Evolutionary conservation across 2,329 filamentous ascomycete species (phyloP).

Genomic region (Periconia sp.): DNA sequence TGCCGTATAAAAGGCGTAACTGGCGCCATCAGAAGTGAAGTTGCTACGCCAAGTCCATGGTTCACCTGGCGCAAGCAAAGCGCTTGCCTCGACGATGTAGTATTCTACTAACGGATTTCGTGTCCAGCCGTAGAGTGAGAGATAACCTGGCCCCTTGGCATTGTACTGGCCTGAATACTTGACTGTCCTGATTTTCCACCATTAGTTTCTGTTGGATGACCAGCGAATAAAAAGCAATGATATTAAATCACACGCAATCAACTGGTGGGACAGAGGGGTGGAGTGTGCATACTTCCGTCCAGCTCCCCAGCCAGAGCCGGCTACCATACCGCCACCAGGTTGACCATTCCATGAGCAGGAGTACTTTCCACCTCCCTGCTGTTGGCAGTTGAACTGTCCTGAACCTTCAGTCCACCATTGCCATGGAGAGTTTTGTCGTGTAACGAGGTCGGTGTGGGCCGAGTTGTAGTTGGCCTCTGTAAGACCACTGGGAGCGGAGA

Average conservation of each 20-base stretch:
- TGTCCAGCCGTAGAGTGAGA: slow-evolving; percentile 60
- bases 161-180: slow-evolving; percentile 28
- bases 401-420: slow-evolving; percentile 17
- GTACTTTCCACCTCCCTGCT: slow-evolving; percentile 18
- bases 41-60: slow-evolving; percentile 34
- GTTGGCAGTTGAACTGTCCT: slow-evolving; percentile 16
- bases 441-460: slow-evolving; percentile 5
- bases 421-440: slow-evolving; percentile 11
- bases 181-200: slow-evolving; percentile 12
- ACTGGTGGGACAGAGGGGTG: too few relatives aligned
- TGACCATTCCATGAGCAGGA: slow-evolving; percentile 16
- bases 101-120: slow-evolving; percentile 56
- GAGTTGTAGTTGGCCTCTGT: background rate
- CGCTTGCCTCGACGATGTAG: slow-evolving; percentile 51
- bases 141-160: slow-evolving; percentile 43
- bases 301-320: slow-evolving; percentile 13
- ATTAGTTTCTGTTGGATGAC: background rate
- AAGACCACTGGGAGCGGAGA: slow-evolving; percentile 10
- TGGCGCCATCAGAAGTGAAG: slow-evolving; percentile 19
- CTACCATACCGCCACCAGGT: slow-evolving; percentile 15
- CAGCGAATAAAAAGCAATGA: background rate
- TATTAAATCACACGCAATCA: too few relatives aligned
- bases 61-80: slow-evolving; percentile 49
- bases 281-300: slow-evolving; percentile 11
- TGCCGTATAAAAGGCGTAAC: slow-evolving; percentile 17